A percentile compares a stretch with the other conserved stretches of the same genome.
Evolutionary conservation across 2,329 filamentous ascomycete species (phyloP).

Genomic region (Chalara sp.): DNA sequence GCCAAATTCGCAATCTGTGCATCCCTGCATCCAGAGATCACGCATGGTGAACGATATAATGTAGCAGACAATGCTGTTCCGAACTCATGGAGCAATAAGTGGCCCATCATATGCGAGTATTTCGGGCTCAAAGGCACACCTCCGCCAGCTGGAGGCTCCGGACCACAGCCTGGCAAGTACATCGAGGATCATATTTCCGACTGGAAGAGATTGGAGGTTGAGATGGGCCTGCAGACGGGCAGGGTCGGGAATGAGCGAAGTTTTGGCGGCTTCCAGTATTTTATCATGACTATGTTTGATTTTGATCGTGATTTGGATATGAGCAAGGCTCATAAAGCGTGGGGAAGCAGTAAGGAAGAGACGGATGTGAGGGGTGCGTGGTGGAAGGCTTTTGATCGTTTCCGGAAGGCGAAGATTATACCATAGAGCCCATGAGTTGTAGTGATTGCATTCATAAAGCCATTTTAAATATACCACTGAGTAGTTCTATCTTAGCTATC

Average conservation of each 20-base stretch:
- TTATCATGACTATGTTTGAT: slow-evolving; percentile 37
- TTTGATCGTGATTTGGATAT: slow-evolving; percentile 39
- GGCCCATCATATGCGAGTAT: slow-evolving; percentile 38
- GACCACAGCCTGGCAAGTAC: slow-evolving; percentile 28
- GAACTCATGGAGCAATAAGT: slow-evolving; percentile 35
- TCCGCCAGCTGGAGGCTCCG: slow-evolving; percentile 23
- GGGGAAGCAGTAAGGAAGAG: slow-evolving; percentile 33
- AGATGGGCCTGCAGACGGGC: slow-evolving; percentile 31
- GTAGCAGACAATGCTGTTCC: slow-evolving; percentile 32
- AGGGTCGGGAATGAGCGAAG: slow-evolving; percentile 31
- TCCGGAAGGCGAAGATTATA: slow-evolving; percentile 36
- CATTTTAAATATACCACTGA: no score
- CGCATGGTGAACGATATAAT: slow-evolving; percentile 33
- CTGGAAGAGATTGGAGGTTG: slow-evolving; percentile 28
- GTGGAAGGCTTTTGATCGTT: slow-evolving; percentile 36
- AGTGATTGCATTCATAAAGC: no score
- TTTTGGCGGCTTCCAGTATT: slow-evolving; percentile 34
- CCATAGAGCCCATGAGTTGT: slow-evolving; percentile 13
- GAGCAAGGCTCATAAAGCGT: slow-evolving; percentile 34
- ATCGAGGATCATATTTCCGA: slow-evolving; percentile 25
- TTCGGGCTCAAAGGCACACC: slow-evolving; percentile 37
- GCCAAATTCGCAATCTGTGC: slow-evolving; percentile 36
- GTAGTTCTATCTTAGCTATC: no score
- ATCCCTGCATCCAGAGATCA: slow-evolving; percentile 33
- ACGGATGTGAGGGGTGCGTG: slow-evolving; percentile 29